A percentile compares a stretch with the other conserved stretches of the same genome.
Evolutionary conservation across 441 rosid species (phyloP).

Genomic region (Macaranga tanarius): DNA sequence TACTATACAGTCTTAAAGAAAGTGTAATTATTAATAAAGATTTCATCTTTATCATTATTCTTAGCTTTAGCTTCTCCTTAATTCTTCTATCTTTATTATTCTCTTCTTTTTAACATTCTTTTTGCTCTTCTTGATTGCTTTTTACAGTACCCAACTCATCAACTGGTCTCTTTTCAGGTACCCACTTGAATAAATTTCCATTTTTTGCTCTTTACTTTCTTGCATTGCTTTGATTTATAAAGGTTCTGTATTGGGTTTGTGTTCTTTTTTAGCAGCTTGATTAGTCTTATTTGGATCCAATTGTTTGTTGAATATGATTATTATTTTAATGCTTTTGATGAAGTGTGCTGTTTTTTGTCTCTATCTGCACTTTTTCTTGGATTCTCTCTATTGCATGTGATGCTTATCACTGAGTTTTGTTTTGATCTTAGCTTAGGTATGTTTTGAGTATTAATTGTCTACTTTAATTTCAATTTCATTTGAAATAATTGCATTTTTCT

Average conservation of each 20-base stretch:
- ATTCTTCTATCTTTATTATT: too few relatives aligned
- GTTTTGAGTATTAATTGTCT: neutral
- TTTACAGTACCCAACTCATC: constrained; percentile 4
- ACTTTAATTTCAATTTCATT: neutral
- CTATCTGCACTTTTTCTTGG: constrained; percentile 11
- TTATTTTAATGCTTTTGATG: constrained; percentile 24
- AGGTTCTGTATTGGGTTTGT: neutral
- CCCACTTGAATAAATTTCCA: constrained; percentile 3
- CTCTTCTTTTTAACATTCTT: neutral
- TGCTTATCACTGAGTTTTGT: neutral
- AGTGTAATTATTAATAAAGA: too few relatives aligned
- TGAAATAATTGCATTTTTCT: neutral
- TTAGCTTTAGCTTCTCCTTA: constrained; percentile 7
- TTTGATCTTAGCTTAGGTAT: constrained; percentile 9
- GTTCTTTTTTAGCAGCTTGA: neutral
- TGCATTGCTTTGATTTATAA: constrained; percentile 11
- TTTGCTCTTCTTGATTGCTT: constrained; percentile 14
- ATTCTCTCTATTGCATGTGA: constrained; percentile 7
- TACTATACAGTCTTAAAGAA: too few relatives aligned
- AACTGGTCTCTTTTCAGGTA: neutral
- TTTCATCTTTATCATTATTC: neutral
- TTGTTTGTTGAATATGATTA: neutral
- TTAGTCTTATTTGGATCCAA: constrained; percentile 25
- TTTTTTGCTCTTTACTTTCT: neutral
- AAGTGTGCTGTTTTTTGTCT: neutral